Evolutionary conservation across 2,329 filamentous ascomycete genomes (phyloP).

Genomic region (Clarireedia monteithiana): DNA sequence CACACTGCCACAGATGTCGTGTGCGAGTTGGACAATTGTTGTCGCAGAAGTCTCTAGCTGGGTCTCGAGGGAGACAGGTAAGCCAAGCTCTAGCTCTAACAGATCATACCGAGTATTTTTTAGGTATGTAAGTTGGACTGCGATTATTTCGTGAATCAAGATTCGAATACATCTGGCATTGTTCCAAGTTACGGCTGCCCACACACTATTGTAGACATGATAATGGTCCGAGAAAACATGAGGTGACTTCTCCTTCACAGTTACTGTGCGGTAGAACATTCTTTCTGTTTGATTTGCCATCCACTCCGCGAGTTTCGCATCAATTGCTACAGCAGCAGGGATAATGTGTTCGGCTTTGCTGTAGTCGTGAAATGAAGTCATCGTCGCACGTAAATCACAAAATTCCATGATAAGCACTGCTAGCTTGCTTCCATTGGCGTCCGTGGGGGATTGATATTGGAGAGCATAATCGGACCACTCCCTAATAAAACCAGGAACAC

Average conservation of each 20-base stretch:
- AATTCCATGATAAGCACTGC: constrained; percentile 31
- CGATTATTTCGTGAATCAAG: constrained; percentile 22
- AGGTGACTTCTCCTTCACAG: constrained; percentile 9
- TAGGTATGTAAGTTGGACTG: constrained; percentile 18
- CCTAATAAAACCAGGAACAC: constrained; percentile 41
- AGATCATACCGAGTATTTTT: constrained; percentile 2
- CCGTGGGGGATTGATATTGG: constrained; percentile 14
- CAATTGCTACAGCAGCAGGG: constrained; percentile 11
- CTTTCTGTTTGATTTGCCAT: constrained; percentile 11
- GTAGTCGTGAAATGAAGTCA: constrained; percentile 21
- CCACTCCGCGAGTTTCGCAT: constrained; percentile 17
- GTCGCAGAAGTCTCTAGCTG: constrained; percentile 14
- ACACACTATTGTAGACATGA: constrained; percentile 21
- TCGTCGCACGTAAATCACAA: constrained; percentile 19
- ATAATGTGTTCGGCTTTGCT: constrained; percentile 17
- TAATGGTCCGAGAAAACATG: constrained; percentile 24
- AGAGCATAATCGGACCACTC: constrained; percentile 33
- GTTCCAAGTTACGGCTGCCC: constrained; percentile 26
- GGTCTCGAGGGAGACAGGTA: constrained; percentile 11
- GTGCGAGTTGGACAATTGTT: constrained; percentile 16
- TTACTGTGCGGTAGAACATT: constrained; percentile 16
- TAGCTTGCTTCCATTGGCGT: constrained; percentile 32
- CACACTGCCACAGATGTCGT: constrained; percentile 24
- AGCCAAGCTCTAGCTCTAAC: not conserved
- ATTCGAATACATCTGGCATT: constrained; percentile 19